Base-by-base conservation (phyloP, 2,329 filamentous ascomycete species). In the Dactylonectria estremocensis region DNA sequence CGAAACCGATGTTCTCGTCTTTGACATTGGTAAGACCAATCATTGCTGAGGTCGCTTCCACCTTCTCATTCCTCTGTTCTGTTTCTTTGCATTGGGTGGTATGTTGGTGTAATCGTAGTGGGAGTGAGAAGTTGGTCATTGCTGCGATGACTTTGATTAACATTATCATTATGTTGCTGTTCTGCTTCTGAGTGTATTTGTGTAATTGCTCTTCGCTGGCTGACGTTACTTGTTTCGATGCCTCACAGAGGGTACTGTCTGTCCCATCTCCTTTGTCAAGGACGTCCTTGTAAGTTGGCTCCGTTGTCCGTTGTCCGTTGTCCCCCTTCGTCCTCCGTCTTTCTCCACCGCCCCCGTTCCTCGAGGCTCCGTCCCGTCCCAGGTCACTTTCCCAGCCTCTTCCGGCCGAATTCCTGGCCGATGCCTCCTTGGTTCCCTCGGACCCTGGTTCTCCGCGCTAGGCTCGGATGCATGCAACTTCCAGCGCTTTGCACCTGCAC, bases 201-300 rank as follows among this genome's bases (percentile, higher is more conserved):
- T 8, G 35, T 22, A 20, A n/a, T 57, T 33, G 28, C 35, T 20
- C n/a, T n/a, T 31, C 24, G 49, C 11, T 48, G 11, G 58, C 64
- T 66, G 46, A 66, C 52, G 24, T 66, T 37, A 20, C 46, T 61
- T 61, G 45, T 31, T 48, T 14, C 53, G 37, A 46, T 18, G 18
- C 24, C 31, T 56, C 72, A 55, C 74, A 95, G 93, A 95, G 87
- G 93, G 93, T 70, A 95, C 93, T 56, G 90, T 95, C 70, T 95
- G 92, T 80, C 92, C 92, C 74, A 94, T 95, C 79, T 93, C 91
- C 74, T 95, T 95, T 81, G 93, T 95, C 81, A 93, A 93, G 83
- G 91, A 95, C 80, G 89, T 93, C 72, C 84, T 95, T 83, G 93
- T 95, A 89, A 88, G 92, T 83, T 68, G 71, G 67, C 69, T 62